Evolutionary conservation across 225 moss, liverwort and hornwort genomes (phyloP).

Genomic region (Pseudisothecium myosuroides): DNA sequence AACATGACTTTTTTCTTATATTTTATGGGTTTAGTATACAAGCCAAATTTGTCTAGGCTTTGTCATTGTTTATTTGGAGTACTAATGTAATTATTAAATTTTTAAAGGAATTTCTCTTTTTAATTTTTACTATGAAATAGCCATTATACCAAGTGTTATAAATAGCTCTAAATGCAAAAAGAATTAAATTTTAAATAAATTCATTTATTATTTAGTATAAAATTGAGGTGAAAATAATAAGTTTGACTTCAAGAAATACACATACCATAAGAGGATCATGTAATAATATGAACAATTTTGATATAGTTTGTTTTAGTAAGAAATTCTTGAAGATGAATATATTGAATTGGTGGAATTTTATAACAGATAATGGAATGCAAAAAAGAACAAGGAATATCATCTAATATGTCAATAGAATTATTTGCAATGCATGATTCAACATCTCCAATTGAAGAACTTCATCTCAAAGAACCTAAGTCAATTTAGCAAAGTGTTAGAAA

Average conservation of each 20-base stretch:
- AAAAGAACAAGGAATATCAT: background rate
- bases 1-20: background rate
- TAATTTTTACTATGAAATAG: background rate
- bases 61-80: background rate
- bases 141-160: background rate
- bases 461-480: background rate
- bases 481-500: background rate
- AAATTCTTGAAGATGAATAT: background rate
- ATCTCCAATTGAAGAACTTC: background rate
- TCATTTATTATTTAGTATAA: too few relatives aligned
- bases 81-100: background rate
- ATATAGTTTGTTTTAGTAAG: background rate
- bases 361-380: conserved; percentile 10
- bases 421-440: background rate
- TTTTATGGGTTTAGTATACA: too few relatives aligned
- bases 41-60: background rate
- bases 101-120: too few relatives aligned
- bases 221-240: background rate
- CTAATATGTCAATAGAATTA: background rate
- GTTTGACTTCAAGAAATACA: background rate
- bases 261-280: too few relatives aligned
- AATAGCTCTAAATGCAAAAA: background rate
- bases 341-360: background rate
- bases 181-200: background rate
- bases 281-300: background rate